Evolutionary conservation across 176 grass and related monocot genomes (phyloP), one percentile per base, ranked within the genome.

Genomic region (Bonia amplexicaulis): DNA sequence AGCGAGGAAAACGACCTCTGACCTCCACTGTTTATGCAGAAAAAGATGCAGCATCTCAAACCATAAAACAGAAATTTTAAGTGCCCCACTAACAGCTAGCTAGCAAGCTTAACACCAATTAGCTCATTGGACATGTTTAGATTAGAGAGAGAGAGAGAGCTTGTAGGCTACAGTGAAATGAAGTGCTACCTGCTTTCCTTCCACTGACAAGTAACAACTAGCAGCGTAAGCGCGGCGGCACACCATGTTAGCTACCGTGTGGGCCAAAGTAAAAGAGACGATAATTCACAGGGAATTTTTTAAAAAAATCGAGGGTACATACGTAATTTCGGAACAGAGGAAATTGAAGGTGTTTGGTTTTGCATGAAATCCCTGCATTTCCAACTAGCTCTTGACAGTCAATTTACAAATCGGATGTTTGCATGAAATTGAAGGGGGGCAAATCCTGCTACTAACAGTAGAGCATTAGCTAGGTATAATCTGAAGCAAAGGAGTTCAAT

Each of bases 1-100:
- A 31, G 39, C 55, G 33, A 49, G 26, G 83, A 86, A 73, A 83
- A 86, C 57, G 66, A 90, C 79, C 19, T 55, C 23, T 78, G 73
- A 77, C 57, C 66, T 77, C 37, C 54, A 48, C 70, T 82, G 23
- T 77, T 76, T 85, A 54, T 73, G 52, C 62, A 77, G 31, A 23
- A 78, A 42, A 77, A 80, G 71, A 23, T 77, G 73, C 12, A 57
- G 26, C 74, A 37, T 17, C 57, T 82, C 71, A 86, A 86, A 40
- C 67, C 59, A 63, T 48, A 52, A 80, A 39, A 58, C 71, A 65
- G 33, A 52, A 42, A 57, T 20, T 51, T 54, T 7, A 66, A 74
- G 37, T 27, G 6, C 20, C 15, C 87, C 33, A 62, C 45, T 83
- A 49, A 11, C 52, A 64, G 39, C 37, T 68, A 16, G n/a, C 31